Conservation (phyloP, 345 rosid genomes). For the Camelina hispida region DNA sequence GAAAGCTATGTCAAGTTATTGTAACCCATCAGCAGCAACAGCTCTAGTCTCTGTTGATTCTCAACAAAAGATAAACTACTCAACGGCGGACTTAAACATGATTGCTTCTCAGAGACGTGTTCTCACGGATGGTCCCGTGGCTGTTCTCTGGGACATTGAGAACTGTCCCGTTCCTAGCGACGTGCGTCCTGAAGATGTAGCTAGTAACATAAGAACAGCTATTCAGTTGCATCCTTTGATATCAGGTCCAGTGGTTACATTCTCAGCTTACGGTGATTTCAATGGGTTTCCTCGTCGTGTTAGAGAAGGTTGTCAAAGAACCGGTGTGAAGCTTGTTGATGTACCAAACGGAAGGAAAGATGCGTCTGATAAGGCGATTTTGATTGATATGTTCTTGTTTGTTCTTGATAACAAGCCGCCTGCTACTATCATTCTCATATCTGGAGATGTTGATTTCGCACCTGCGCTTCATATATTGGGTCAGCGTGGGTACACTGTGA, state of each 20-base stretch:
- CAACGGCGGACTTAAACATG: constrained; percentile 49
- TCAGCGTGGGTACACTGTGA: constrained; percentile 85
- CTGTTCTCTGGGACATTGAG: constrained; percentile 96
- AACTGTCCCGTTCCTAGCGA: constrained; percentile 93
- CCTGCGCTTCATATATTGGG: constrained; percentile 96
- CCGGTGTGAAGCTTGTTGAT: constrained; percentile 92
- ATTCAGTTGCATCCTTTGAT: constrained; percentile 82
- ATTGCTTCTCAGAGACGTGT: constrained; percentile 27
- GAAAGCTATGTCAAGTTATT: constrained; percentile 27
- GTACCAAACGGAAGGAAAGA: constrained; percentile 98
- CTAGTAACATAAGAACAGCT: constrained; percentile 91
- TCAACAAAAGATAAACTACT: constrained; percentile 15
- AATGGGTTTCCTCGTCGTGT: constrained; percentile 89
- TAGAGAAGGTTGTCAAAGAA: constrained; percentile 97
- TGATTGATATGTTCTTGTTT: constrained; percentile 95
- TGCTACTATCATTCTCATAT: constrained; percentile 82
- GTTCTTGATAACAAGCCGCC: constrained; percentile 92
- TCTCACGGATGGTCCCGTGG: constrained; percentile 68
- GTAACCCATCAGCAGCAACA: constrained; percentile 33
- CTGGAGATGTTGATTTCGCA: constrained; percentile 97
- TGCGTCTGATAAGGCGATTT: constrained; percentile 95
- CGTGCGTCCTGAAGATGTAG: constrained; percentile 93
- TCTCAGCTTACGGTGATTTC: constrained; percentile 98
- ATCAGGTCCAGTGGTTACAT: constrained; percentile 70
- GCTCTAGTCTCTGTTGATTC: constrained; percentile 39